These are phyloP conservation scores for Paradendryphiella salina DNA, from an alignment of 2,329 filamentous ascomycete species.

Conservation along the genomic window DNA sequence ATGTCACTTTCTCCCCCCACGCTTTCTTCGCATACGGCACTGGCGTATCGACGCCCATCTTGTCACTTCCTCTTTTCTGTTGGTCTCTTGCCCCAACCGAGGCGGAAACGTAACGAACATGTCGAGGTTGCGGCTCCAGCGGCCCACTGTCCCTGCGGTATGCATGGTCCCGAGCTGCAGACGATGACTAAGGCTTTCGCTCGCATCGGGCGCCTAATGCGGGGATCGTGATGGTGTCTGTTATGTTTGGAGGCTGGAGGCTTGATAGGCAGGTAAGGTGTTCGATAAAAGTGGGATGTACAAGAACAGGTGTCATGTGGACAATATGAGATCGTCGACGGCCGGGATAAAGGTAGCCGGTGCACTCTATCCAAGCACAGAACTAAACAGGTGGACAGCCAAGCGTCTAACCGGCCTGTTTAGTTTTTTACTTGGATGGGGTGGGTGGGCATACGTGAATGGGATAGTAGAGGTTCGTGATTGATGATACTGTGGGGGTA, in stretches of 20 bases:
- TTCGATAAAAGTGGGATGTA: background rate
- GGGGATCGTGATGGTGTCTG: background rate
- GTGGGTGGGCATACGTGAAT: too few species aligned
- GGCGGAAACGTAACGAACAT: background rate
- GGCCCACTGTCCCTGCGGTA: background rate
- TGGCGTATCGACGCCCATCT: background rate
- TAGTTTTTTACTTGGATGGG: too few species aligned
- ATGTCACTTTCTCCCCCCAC: conserved; percentile 12
- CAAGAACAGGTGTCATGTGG: background rate
- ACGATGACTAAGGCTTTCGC: conserved; percentile 3
- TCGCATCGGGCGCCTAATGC: background rate
- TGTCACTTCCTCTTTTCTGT: background rate
- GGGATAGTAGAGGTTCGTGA: too few species aligned
- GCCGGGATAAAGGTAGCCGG: background rate
- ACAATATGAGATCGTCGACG: background rate
- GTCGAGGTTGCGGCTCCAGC: too few species aligned
- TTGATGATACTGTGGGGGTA: too few species aligned
- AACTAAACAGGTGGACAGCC: too few species aligned
- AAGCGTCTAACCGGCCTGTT: too few species aligned
- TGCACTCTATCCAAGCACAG: too few species aligned
- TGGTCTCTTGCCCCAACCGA: conserved; percentile 8
- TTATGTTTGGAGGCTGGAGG: background rate
- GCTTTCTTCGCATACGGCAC: conserved; percentile 11
- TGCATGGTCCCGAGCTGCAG: conserved; percentile 1
- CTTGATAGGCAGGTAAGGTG: background rate